Evolutionary conservation across 2,329 filamentous ascomycete genomes (phyloP).

Genomic region (Pyrenochaeta sp.): DNA sequence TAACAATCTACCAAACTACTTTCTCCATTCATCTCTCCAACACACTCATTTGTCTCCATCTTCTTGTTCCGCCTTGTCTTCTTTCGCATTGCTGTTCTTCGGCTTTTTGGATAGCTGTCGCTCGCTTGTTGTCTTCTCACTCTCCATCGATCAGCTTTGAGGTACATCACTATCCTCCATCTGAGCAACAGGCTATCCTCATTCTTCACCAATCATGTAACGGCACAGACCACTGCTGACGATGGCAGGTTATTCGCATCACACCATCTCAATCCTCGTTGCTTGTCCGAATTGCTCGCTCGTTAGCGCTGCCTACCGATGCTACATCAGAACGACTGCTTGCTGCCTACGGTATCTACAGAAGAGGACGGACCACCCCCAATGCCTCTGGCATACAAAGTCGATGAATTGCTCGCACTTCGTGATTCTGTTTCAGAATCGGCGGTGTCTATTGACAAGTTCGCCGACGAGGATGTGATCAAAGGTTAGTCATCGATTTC

Average conservation of each 20-base stretch:
- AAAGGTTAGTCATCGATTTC: slow-evolving; percentile 45
- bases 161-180: slow-evolving; percentile 25
- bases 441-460: slow-evolving; percentile 52
- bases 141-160: slow-evolving; percentile 41
- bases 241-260: slow-evolving; percentile 47
- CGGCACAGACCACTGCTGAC: slow-evolving; percentile 7
- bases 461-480: slow-evolving; percentile 52
- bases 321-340: slow-evolving; percentile 8
- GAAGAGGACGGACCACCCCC: slow-evolving; percentile 11
- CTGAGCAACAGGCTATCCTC: background rate
- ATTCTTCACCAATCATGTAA: background rate
- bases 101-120: slow-evolving; percentile 51
- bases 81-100: slow-evolving; percentile 49
- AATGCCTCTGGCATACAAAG: slow-evolving; percentile 51
- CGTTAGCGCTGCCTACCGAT: slow-evolving; percentile 14
- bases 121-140: slow-evolving; percentile 41
- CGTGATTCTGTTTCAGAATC: slow-evolving; percentile 53
- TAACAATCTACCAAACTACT: slow-evolving; percentile 24
- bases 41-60: slow-evolving; percentile 51
- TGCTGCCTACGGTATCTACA: slow-evolving; percentile 11
- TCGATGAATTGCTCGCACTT: slow-evolving; percentile 52
- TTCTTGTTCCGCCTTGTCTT: slow-evolving; percentile 45
- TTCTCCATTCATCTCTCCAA: slow-evolving; percentile 24
- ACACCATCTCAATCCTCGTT: slow-evolving; percentile 45
- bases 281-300: slow-evolving; percentile 18